These are phyloP conservation scores for Sphaerostilbella broomeana DNA, from an alignment of 2,329 filamentous ascomycete species.

Conservation along the genomic window DNA sequence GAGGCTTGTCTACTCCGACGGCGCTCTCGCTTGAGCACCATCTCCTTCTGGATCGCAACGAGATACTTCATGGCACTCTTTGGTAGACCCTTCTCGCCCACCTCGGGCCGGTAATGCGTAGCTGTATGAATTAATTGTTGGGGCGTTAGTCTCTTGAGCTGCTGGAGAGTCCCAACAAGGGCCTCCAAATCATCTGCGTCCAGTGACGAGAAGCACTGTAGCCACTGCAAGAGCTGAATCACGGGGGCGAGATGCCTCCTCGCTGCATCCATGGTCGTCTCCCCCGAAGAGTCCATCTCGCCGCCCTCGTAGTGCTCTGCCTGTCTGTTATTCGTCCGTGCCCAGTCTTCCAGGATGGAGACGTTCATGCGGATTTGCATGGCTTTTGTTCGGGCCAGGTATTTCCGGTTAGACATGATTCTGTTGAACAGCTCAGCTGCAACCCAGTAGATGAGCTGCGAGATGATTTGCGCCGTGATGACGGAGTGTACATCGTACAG, in stretches of 20 bases:
- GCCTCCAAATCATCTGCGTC: constrained; percentile 80
- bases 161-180: constrained; percentile 79
- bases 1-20: constrained; percentile 42
- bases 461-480: constrained; percentile 84
- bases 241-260: constrained; percentile 81
- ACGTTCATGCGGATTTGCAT: constrained; percentile 99
- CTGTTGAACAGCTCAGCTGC: constrained; percentile 95
- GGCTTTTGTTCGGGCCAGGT: constrained; percentile 90
- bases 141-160: constrained; percentile 75
- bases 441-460: constrained; percentile 93
- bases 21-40: constrained; percentile 51
- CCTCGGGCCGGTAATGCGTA: constrained; percentile 88
- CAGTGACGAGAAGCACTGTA: constrained; percentile 94
- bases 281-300: constrained; percentile 76
- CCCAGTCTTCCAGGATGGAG: constrained; percentile 93
- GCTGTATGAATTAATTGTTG: constrained; percentile 88
- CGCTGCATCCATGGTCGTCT: constrained; percentile 78
- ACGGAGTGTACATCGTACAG: constrained; percentile 99
- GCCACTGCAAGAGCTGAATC: constrained; percentile 91
- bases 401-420: constrained; percentile 93
- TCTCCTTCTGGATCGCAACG: constrained; percentile 69
- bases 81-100: constrained; percentile 85
- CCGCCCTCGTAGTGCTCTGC: constrained; percentile 95
- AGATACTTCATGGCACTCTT: constrained; percentile 88
- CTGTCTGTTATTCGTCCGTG: constrained; percentile 82